Percentiles rank a stretch among this genome's conserved stretches.
Evolutionary conservation across 148 eudicot genomes (phyloP).

Genomic region (Chenopodium formosanum): DNA sequence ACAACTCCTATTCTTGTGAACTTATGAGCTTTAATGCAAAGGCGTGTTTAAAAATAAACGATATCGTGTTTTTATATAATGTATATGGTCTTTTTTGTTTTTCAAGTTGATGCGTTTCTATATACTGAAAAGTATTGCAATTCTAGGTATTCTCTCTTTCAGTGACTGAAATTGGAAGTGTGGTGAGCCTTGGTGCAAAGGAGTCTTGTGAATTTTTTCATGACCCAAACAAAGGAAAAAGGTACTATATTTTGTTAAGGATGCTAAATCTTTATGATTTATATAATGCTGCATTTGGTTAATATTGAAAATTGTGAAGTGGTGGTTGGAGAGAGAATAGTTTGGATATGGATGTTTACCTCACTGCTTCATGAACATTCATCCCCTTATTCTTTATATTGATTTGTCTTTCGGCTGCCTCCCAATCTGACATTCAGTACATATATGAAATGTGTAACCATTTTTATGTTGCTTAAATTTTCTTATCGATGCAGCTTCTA

Average conservation of each 20-base stretch:
- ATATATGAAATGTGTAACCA: no score
- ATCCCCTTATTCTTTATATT: not conserved
- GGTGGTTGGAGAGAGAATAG: not conserved
- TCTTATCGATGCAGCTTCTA: not conserved
- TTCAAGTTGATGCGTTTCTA: not conserved
- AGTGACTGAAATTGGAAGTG: slow-evolving; percentile 77
- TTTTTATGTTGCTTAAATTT: no score
- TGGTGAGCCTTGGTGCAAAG: slow-evolving; percentile 80
- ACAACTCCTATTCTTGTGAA: not conserved
- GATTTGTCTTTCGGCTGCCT: not conserved
- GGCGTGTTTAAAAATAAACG: not conserved
- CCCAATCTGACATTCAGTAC: not conserved
- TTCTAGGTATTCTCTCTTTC: slow-evolving; percentile 88
- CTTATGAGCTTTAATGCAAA: not conserved
- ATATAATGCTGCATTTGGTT: not conserved
- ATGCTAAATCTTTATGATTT: not conserved
- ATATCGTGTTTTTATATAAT: not conserved
- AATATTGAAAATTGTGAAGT: not conserved
- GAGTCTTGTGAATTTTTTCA: slow-evolving; percentile 93
- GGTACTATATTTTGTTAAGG: slow-evolving; percentile 38
- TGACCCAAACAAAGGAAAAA: slow-evolving; percentile 84
- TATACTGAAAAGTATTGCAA: slow-evolving; percentile 9
- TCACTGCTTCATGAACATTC: not conserved
- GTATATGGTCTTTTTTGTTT: not conserved
- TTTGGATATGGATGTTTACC: not conserved